Percentiles rank a stretch among this genome's conserved stretches.
These are phyloP conservation scores for Emericellopsis terricola DNA, from an alignment of 495 filamentous ascomycete genomes.

Conservation along the genomic window DNA sequence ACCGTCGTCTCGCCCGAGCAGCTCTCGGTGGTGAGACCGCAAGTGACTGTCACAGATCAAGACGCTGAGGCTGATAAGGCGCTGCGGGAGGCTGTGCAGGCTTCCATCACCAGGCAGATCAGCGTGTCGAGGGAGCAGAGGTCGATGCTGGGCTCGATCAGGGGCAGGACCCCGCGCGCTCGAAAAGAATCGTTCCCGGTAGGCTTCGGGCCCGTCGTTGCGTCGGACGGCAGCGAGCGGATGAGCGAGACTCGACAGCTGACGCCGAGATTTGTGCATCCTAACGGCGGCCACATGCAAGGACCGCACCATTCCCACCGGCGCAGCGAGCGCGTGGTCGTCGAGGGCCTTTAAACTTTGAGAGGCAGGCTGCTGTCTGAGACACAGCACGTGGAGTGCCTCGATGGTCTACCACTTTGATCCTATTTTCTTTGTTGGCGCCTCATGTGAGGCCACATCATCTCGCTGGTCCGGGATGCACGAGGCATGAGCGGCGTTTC, in stretches of 20 bases:
- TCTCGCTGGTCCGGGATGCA: neutral
- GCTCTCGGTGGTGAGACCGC: conserved; percentile 4
- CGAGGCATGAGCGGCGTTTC: neutral
- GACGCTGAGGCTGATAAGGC: conserved; percentile 13
- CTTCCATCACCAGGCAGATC: conserved; percentile 41
- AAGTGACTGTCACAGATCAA: conserved; percentile 9
- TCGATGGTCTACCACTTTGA: neutral
- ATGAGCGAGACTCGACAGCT: conserved; percentile 18
- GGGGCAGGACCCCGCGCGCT: conserved; percentile 4
- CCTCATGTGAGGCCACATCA: neutral
- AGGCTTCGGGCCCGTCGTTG: conserved; percentile 3
- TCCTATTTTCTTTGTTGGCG: neutral
- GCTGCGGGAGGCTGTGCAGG: conserved; percentile 29
- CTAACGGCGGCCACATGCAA: conserved; percentile 4
- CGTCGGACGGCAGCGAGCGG: conserved; percentile 11
- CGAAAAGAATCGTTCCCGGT: conserved; percentile 2
- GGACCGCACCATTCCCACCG: conserved; percentile 11
- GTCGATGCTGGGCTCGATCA: conserved; percentile 21
- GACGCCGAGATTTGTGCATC: conserved; percentile 17
- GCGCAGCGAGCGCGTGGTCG: conserved; percentile 30
- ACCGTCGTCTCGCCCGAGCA: too few species aligned
- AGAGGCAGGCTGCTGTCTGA: too few species aligned
- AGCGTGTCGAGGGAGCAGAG: conserved; percentile 37
- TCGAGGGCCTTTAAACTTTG: too few species aligned
- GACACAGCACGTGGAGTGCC: too few species aligned